phyloP scores from a whole-genome alignment of 2,329 filamentous ascomycete genomes.

The Aspergillus neotritici region DNA sequence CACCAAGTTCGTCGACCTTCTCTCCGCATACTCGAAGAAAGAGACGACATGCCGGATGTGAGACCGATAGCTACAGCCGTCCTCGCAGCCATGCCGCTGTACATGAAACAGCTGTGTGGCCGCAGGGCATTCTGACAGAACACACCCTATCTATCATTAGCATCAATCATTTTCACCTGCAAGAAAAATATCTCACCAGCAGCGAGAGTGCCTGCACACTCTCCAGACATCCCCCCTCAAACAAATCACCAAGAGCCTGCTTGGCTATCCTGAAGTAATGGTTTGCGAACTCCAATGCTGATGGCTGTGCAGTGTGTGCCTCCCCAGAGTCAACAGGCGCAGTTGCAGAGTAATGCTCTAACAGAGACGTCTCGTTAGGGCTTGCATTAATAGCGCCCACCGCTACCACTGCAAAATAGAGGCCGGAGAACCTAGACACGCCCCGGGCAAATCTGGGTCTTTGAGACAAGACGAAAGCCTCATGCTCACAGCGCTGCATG shows the following conservation, averaged over 20 bases:
- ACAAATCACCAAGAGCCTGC: slow-evolving; percentile 22
- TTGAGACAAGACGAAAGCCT: slow-evolving; percentile 14
- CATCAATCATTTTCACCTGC: not conserved
- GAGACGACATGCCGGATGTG: slow-evolving; percentile 21
- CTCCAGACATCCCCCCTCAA: slow-evolving; percentile 25
- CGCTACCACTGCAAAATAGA: slow-evolving; percentile 27
- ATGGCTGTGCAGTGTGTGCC: slow-evolving; percentile 1
- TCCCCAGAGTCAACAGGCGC: slow-evolving; percentile 3
- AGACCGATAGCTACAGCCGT: slow-evolving; percentile 31
- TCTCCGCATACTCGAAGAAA: slow-evolving; percentile 10
- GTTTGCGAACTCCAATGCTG: slow-evolving; percentile 20
- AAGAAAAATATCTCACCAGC: slow-evolving; percentile 11
- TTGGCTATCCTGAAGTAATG: slow-evolving; percentile 24
- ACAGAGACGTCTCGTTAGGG: slow-evolving; percentile 15
- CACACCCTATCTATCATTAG: slow-evolving; percentile 10
- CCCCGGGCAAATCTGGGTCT: slow-evolving; percentile 7
- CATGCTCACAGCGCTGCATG: slow-evolving; percentile 17
- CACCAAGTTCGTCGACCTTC: slow-evolving; percentile 23
- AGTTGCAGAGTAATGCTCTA: slow-evolving; percentile 14
- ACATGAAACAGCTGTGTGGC: slow-evolving; percentile 33
- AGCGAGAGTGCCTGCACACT: slow-evolving; percentile 23
- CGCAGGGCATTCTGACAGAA: slow-evolving; percentile 32
- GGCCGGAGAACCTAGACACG: slow-evolving; percentile 15
- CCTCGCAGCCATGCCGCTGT: slow-evolving; percentile 31
- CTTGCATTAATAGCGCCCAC: slow-evolving; percentile 26